Percentiles rank a stretch among this genome's conserved stretches.
Conservation (phyloP, 148 eudicot genomes). For the Polygonum maritimum region DNA sequence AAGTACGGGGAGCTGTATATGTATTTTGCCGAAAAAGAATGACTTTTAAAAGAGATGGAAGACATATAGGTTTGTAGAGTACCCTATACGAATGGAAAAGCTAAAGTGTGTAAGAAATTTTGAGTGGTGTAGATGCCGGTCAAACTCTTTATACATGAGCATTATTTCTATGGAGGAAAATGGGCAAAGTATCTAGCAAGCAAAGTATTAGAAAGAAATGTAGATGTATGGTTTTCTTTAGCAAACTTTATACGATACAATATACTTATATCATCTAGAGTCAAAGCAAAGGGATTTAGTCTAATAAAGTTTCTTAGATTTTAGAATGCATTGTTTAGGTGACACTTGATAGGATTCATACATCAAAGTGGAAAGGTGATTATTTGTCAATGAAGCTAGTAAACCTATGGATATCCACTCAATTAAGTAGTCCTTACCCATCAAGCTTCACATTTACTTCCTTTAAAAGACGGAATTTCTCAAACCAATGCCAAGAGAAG, state of each 20-base stretch:
- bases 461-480: background rate
- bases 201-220: background rate
- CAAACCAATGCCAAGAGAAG: too few species aligned
- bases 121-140: background rate
- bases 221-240: background rate
- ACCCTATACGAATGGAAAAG: background rate
- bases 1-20: too few species aligned
- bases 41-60: background rate
- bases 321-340: background rate
- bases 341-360: too few species aligned
- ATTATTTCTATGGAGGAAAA: background rate
- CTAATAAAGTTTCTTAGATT: background rate
- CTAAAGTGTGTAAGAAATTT: background rate
- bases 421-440: background rate
- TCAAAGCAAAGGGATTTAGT: background rate
- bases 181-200: background rate
- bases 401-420: background rate
- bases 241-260: background rate
- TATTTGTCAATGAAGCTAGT: too few species aligned
- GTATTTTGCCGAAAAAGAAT: too few species aligned
- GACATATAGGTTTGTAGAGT: background rate
- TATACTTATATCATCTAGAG: background rate
- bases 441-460: background rate
- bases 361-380: too few species aligned
- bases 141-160: background rate